A percentile compares a stretch with the other conserved stretches of the same genome.
Evolutionary conservation across 75 land plant species (phyloP).

Genomic region (Pinus albicaulis): DNA sequence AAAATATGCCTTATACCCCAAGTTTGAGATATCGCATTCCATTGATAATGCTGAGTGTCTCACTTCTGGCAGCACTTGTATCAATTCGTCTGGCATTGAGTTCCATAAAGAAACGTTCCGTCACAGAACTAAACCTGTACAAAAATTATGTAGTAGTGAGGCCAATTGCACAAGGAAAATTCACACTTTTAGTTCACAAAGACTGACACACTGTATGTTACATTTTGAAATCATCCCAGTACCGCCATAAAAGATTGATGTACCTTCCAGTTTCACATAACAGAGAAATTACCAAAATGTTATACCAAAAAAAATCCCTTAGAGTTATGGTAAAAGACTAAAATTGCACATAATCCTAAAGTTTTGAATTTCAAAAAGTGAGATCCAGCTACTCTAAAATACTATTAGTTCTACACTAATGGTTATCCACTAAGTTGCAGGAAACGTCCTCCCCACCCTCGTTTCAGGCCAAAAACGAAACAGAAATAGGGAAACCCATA

Average conservation of each 20-base stretch:
- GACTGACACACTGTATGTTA: neutral
- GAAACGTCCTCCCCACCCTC: too few relatives aligned
- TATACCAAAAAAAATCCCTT: neutral
- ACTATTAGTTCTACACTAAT: too few relatives aligned
- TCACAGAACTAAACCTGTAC: slow-evolving; percentile 94
- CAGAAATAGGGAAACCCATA: too few relatives aligned
- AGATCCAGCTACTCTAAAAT: too few relatives aligned
- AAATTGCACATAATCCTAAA: neutral
- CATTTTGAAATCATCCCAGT: neutral
- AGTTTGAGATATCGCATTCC: slow-evolving; percentile 99
- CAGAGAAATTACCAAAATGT: neutral
- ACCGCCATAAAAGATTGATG: neutral
- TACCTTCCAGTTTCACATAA: neutral
- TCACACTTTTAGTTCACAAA: too few relatives aligned
- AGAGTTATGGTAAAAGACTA: neutral
- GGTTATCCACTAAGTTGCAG: too few relatives aligned
- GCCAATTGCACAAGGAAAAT: neutral
- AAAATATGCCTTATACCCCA: slow-evolving; percentile 55
- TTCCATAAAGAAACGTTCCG: slow-evolving; percentile 97
- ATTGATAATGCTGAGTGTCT: slow-evolving; percentile 95
- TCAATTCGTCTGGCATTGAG: slow-evolving; percentile 90
- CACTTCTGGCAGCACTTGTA: slow-evolving; percentile 80
- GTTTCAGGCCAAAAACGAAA: too few relatives aligned
- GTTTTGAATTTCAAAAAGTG: neutral
- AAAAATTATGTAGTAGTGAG: slow-evolving; percentile 4